A percentile compares a stretch with the other conserved stretches of the same genome.
phyloP scores from a whole-genome alignment of 1,139 yeast genomes.

The Geotrichum carabidarum region DNA sequence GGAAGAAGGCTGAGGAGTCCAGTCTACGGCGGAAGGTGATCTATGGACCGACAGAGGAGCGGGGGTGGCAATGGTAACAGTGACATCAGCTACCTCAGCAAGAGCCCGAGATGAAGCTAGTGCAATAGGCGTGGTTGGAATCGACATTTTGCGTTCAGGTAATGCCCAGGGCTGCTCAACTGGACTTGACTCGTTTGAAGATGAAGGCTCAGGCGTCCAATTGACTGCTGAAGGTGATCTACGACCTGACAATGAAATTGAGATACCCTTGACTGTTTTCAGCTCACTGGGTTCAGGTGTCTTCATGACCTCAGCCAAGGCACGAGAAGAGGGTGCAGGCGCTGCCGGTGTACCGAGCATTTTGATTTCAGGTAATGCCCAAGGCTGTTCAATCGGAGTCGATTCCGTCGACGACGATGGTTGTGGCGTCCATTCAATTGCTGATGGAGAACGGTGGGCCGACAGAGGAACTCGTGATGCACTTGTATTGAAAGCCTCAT shows the following conservation, averaged over 20 bases:
- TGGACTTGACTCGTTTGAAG: slow-evolving; percentile 5
- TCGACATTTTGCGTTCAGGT: background rate
- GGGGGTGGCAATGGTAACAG: background rate
- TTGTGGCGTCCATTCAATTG: slow-evolving; percentile 11
- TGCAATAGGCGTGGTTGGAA: background rate
- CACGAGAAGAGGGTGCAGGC: background rate
- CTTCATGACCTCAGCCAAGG: background rate
- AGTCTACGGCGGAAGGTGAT: slow-evolving; percentile 4
- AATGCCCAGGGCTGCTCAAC: background rate
- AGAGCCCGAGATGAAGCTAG: background rate
- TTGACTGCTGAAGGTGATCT: slow-evolving; percentile 6
- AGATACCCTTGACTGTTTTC: background rate
- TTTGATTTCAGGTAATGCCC: background rate
- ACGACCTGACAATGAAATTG: background rate
- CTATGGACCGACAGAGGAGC: background rate
- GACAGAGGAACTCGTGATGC: too few species aligned
- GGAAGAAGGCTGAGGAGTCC: slow-evolving; percentile 8
- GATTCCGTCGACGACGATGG: slow-evolving; percentile 7
- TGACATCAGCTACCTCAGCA: background rate
- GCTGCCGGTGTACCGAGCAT: too few species aligned
- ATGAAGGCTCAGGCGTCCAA: slow-evolving; percentile 2
- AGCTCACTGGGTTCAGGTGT: background rate
- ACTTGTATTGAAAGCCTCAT: too few species aligned
- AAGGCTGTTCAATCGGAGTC: slow-evolving; percentile 3
- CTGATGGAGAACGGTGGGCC: slow-evolving; percentile 11